Conservation (phyloP, 495 filamentous ascomycete genomes). For the Penicillium macrosclerotiorum region DNA sequence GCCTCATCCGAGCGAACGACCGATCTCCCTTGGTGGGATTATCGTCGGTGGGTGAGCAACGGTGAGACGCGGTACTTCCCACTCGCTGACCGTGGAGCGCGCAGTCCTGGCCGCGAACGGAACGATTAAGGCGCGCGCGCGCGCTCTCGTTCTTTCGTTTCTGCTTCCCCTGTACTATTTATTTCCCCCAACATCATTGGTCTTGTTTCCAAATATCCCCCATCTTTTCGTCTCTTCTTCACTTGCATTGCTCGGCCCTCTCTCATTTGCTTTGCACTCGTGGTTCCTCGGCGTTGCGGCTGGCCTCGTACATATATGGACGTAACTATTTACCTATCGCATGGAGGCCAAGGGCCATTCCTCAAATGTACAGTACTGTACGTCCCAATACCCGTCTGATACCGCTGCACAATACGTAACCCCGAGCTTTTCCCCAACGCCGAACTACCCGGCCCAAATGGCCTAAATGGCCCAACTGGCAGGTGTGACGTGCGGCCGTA, state of each 20-base stretch:
- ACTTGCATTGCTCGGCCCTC: constrained; percentile 5
- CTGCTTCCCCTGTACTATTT: constrained; percentile 5
- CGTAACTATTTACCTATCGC: too few species aligned
- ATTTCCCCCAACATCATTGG: not conserved
- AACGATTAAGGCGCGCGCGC: constrained; percentile 7
- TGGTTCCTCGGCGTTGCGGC: not conserved
- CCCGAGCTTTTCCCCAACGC: constrained; percentile 1
- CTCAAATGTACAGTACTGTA: too few species aligned
- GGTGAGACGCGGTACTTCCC: constrained; percentile 30
- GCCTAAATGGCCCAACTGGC: too few species aligned
- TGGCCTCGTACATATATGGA: too few species aligned
- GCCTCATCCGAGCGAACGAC: not conserved
- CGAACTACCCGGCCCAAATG: constrained; percentile 6
- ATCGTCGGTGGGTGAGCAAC: constrained; percentile 27
- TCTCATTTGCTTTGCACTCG: not conserved
- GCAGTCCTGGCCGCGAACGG: constrained; percentile 7
- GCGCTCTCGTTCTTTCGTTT: constrained; percentile 1
- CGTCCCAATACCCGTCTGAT: too few species aligned
- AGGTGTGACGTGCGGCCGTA: not conserved
- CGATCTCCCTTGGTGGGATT: constrained; percentile 37
- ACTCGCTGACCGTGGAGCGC: constrained; percentile 24
- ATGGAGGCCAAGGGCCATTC: too few species aligned
- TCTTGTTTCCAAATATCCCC: too few species aligned
- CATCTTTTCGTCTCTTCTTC: not conserved
- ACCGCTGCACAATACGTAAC: constrained; percentile 3